These are phyloP conservation scores for Chytriomyces sp. DNA, from an alignment of 192 early-diverging fungal genomes.

Conservation along the genomic window DNA sequence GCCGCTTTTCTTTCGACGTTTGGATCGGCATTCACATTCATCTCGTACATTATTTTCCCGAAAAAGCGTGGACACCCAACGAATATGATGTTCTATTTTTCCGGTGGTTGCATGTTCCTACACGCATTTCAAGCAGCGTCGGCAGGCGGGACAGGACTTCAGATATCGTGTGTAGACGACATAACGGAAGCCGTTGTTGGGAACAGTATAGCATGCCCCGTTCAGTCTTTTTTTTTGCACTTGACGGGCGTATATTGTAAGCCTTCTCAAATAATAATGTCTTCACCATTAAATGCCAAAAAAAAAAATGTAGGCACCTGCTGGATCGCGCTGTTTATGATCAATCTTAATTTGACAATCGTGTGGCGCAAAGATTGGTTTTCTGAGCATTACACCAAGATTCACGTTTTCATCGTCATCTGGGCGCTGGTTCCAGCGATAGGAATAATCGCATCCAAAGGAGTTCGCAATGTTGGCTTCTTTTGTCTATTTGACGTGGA, in stretches of 20 bases:
- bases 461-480: neutral
- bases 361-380: constrained; percentile 7
- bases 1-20: neutral
- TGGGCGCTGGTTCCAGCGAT: neutral
- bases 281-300: neutral
- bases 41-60: constrained; percentile 2
- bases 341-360: neutral
- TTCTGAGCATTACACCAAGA: neutral
- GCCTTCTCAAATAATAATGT: neutral
- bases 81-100: neutral
- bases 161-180: neutral
- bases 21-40: neutral
- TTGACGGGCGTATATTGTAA: neutral
- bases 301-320: neutral
- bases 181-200: neutral
- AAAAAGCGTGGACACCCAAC: neutral
- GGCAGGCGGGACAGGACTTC: no score
- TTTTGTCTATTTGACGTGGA: neutral
- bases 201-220: neutral
- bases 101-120: neutral
- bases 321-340: neutral
- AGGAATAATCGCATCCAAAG: neutral
- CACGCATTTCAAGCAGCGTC: neutral
- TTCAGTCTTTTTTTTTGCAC: neutral
- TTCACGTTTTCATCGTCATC: neutral